A percentile compares a stretch with the other conserved stretches of the same genome.
phyloP scores from a whole-genome alignment of 2,329 filamentous ascomycete genomes.

The Xylariales sp. region DNA sequence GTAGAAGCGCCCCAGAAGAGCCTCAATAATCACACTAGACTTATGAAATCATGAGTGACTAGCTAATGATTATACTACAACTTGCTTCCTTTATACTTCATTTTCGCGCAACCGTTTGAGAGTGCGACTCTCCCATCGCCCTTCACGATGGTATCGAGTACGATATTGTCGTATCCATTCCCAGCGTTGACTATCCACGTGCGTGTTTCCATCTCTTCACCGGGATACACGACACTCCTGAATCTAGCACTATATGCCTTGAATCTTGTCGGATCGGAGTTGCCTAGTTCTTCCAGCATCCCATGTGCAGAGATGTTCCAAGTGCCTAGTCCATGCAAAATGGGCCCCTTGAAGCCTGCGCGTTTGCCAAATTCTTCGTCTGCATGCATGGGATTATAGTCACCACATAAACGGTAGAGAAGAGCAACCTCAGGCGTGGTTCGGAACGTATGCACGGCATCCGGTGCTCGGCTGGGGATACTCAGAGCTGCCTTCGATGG shows the following conservation, averaged over 20 bases:
- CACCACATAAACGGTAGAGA: slow-evolving; percentile 41
- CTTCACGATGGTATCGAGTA: slow-evolving; percentile 35
- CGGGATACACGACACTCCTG: slow-evolving; percentile 40
- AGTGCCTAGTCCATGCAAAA: slow-evolving; percentile 41
- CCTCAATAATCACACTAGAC: too few relatives aligned
- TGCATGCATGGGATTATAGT: slow-evolving; percentile 37
- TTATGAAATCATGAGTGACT: neutral
- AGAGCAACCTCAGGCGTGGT: slow-evolving; percentile 35
- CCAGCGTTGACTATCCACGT: slow-evolving; percentile 35
- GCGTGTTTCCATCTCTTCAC: slow-evolving; percentile 37
- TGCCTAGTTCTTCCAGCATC: slow-evolving; percentile 34
- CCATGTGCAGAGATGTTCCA: slow-evolving; percentile 43
- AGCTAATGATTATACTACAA: slow-evolving; percentile 10
- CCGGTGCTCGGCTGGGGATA: slow-evolving; percentile 30
- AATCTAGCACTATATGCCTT: slow-evolving; percentile 40
- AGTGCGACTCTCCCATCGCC: slow-evolving; percentile 26
- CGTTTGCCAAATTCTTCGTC: slow-evolving; percentile 3
- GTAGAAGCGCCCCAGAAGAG: too few relatives aligned
- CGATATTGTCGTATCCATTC: slow-evolving; percentile 28
- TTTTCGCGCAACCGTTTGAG: slow-evolving; percentile 30
- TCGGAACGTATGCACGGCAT: slow-evolving; percentile 31
- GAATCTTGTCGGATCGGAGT: slow-evolving; percentile 34
- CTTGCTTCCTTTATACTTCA: slow-evolving; percentile 24
- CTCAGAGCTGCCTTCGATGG: slow-evolving; percentile 24
- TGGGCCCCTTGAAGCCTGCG: slow-evolving; percentile 40